A percentile compares a stretch with the other conserved stretches of the same genome.
These are phyloP conservation scores for Colletotrichum orchidophilum DNA, from an alignment of 2,329 filamentous ascomycete species.

Conservation along the genomic window DNA sequence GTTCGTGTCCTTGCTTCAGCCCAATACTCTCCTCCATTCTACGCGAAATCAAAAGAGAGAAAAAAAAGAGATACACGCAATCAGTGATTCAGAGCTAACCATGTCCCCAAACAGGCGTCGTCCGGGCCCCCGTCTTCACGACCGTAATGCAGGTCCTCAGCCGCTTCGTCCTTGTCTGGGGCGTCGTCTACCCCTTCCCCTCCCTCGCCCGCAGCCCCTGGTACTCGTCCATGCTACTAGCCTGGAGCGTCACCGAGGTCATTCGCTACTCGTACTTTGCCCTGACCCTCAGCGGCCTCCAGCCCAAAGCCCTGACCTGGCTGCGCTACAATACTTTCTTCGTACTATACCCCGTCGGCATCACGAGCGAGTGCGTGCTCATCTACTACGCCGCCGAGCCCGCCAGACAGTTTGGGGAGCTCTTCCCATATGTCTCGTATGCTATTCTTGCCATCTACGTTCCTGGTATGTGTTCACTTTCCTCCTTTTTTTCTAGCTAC, in stretches of 20 bases:
- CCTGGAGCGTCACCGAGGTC: constrained; percentile 92
- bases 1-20: constrained; percentile 55
- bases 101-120: constrained; percentile 68
- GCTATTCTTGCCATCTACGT: constrained; percentile 79
- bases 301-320: constrained; percentile 77
- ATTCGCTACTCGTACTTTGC: constrained; percentile 94
- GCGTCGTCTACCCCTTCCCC: constrained; percentile 79
- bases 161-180: constrained; percentile 90
- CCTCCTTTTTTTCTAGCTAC: not conserved
- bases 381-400: constrained; percentile 76
- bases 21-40: not conserved
- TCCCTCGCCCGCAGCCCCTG: constrained; percentile 66
- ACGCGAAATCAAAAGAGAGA: not conserved
- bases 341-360: constrained; percentile 91
- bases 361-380: constrained; percentile 85
- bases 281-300: constrained; percentile 70
- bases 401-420: constrained; percentile 55
- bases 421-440: constrained; percentile 68
- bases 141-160: constrained; percentile 91
- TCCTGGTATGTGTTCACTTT: constrained; percentile 74
- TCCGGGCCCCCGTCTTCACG: constrained; percentile 85
- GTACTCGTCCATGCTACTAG: constrained; percentile 82
- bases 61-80: too few relatives aligned
- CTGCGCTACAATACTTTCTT: constrained; percentile 93
- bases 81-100: not conserved